phyloP scores from a whole-genome alignment of 352 stramenopile genomes.

The Phytophthora rubi region DNA sequence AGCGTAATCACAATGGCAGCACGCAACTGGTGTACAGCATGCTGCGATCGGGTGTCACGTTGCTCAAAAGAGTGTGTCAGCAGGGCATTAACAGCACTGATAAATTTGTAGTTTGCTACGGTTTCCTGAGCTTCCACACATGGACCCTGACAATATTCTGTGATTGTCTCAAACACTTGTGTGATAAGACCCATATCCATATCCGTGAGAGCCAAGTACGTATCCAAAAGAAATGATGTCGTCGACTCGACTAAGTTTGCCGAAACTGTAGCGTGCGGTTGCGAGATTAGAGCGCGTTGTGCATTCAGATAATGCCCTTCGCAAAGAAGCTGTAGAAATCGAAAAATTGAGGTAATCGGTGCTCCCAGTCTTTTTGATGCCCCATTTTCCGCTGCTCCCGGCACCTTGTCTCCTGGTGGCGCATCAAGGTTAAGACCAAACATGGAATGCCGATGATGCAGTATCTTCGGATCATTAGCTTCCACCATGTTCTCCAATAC shows the following conservation, averaged over 20 bases:
- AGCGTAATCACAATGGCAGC: slow-evolving; percentile 67
- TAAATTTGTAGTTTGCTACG: slow-evolving; percentile 79
- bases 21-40: slow-evolving; percentile 42
- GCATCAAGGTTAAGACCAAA: slow-evolving; percentile 22
- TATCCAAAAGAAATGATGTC: slow-evolving; percentile 70
- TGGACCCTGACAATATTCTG: slow-evolving; percentile 80
- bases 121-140: slow-evolving; percentile 77
- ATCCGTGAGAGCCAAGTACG: slow-evolving; percentile 57
- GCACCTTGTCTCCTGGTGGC: neutral
- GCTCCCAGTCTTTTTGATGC: slow-evolving; percentile 27
- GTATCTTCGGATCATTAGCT: slow-evolving; percentile 14
- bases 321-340: slow-evolving; percentile 76
- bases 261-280: slow-evolving; percentile 32
- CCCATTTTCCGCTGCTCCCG: slow-evolving; percentile 11
- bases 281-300: slow-evolving; percentile 61
- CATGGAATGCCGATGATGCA: slow-evolving; percentile 27
- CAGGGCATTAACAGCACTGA: slow-evolving; percentile 74
- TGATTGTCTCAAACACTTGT: slow-evolving; percentile 80
- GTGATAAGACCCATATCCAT: slow-evolving; percentile 63
- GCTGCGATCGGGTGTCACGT: slow-evolving; percentile 21
- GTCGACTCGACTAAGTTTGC: slow-evolving; percentile 74
- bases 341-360: slow-evolving; percentile 60
- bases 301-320: slow-evolving; percentile 76
- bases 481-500: slow-evolving; percentile 6
- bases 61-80: slow-evolving; percentile 64